phyloP scores from a whole-genome alignment of 129 eudicot species.

The Artemisia annua region DNA sequence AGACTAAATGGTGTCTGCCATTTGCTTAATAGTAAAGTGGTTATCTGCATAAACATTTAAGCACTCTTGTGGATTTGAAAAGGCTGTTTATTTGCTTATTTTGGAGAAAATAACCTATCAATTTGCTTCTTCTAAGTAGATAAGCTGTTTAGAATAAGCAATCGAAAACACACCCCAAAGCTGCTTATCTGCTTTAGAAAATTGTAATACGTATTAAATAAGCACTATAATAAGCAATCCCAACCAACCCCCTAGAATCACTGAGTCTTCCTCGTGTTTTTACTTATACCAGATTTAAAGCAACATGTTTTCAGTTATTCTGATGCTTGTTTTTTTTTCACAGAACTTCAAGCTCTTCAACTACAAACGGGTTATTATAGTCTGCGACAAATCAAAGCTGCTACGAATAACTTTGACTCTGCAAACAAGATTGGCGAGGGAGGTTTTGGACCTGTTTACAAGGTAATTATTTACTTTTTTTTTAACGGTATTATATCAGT shows the following conservation, averaged over 20 bases:
- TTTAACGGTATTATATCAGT: neutral
- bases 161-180: too few relatives aligned
- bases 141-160: too few relatives aligned
- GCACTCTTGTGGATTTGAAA: too few relatives aligned
- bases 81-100: too few relatives aligned
- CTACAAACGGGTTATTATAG: slow-evolving; percentile 71
- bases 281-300: too few relatives aligned
- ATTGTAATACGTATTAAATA: neutral
- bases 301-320: neutral
- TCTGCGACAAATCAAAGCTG: slow-evolving; percentile 73
- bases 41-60: too few relatives aligned
- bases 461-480: slow-evolving; percentile 44
- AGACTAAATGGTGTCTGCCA: too few relatives aligned
- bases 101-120: too few relatives aligned
- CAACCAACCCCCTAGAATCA: neutral
- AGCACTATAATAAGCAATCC: too few relatives aligned
- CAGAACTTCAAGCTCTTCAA: slow-evolving; percentile 77
- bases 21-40: too few relatives aligned
- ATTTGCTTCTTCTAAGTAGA: too few relatives aligned
- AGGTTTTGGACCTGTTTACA: slow-evolving; percentile 92
- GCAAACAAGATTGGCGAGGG: slow-evolving; percentile 92
- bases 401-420: slow-evolving; percentile 70
- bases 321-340: slow-evolving; percentile 7
- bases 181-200: neutral
- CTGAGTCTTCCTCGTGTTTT: neutral